Conservation (phyloP, 2,329 filamentous ascomycete genomes). For the Apiospora pterosperma region DNA sequence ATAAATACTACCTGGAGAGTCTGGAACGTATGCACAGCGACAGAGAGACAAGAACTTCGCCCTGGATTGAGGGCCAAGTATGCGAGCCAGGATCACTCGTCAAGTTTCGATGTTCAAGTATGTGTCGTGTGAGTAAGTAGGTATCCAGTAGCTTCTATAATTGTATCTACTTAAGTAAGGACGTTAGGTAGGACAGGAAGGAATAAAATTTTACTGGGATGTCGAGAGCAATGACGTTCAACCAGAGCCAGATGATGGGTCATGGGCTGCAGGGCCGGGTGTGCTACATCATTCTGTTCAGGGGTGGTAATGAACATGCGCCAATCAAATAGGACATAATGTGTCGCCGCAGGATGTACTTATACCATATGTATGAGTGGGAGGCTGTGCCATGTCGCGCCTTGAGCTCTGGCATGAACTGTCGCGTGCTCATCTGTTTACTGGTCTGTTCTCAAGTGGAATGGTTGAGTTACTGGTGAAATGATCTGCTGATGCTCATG, state of each 20-base stretch:
- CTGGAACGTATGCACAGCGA: neutral
- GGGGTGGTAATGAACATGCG: neutral
- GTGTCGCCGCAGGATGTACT: neutral
- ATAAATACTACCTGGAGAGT: too few relatives aligned
- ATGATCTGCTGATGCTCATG: neutral
- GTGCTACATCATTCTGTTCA: too few relatives aligned
- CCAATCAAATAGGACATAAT: neutral
- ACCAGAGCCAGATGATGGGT: neutral
- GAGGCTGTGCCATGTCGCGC: neutral
- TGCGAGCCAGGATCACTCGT: neutral
- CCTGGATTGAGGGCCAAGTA: neutral
- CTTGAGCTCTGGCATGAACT: neutral
- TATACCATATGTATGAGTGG: too few relatives aligned
- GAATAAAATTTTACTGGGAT: neutral
- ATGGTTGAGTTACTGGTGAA: neutral
- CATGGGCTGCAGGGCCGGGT: neutral
- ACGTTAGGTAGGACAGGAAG: neutral
- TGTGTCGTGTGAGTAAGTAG: neutral
- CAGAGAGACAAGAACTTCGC: neutral
- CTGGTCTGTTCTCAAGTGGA: neutral
- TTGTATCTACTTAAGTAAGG: neutral
- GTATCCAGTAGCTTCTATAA: neutral
- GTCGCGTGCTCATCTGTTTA: neutral
- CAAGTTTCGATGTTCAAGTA: neutral
- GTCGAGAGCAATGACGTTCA: neutral